These are phyloP conservation scores for Talaromyces funiculosus DNA, from an alignment of 2,329 filamentous ascomycete species.

Conservation along the genomic window DNA sequence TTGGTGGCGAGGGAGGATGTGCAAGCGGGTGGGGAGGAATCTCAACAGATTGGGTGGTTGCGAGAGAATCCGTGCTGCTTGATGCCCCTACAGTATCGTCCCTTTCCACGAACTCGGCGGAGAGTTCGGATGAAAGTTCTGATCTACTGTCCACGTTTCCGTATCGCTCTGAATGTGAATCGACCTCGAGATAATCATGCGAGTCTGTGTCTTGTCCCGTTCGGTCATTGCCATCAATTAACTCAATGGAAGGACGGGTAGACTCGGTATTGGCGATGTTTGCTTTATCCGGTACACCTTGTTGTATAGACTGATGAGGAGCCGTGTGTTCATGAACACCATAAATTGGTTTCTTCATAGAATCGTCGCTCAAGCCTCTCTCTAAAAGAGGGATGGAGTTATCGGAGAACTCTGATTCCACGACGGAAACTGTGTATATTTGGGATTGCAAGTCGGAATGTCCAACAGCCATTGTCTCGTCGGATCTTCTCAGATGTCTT, in stretches of 20 bases:
- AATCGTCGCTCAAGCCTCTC: slow-evolving; percentile 50
- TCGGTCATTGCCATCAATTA: slow-evolving; percentile 48
- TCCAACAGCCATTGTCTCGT: background rate
- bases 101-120: slow-evolving; percentile 46
- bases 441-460: slow-evolving; percentile 27
- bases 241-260: slow-evolving; percentile 46
- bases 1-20: slow-evolving; percentile 44
- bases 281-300: slow-evolving; percentile 21
- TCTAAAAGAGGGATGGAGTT: slow-evolving; percentile 72
- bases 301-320: slow-evolving; percentile 24
- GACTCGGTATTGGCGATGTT: slow-evolving; percentile 31
- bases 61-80: slow-evolving; percentile 25
- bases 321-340: slow-evolving; percentile 17
- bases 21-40: slow-evolving; percentile 42
- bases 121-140: slow-evolving; percentile 48
- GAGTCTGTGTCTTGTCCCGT: slow-evolving; percentile 40
- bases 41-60: slow-evolving; percentile 34
- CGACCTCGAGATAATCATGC: background rate
- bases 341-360: slow-evolving; percentile 43
- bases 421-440: slow-evolving; percentile 40
- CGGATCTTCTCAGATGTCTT: background rate
- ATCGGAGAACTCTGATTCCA: slow-evolving; percentile 67
- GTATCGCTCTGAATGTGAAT: slow-evolving; percentile 8
- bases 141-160: slow-evolving; percentile 44
- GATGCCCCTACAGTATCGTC: slow-evolving; percentile 30